A percentile compares a stretch with the other conserved stretches of the same genome.
Evolutionary conservation across 371 early-diverging fungal genomes (phyloP).

Genomic region (Haplosporangium sp.): DNA sequence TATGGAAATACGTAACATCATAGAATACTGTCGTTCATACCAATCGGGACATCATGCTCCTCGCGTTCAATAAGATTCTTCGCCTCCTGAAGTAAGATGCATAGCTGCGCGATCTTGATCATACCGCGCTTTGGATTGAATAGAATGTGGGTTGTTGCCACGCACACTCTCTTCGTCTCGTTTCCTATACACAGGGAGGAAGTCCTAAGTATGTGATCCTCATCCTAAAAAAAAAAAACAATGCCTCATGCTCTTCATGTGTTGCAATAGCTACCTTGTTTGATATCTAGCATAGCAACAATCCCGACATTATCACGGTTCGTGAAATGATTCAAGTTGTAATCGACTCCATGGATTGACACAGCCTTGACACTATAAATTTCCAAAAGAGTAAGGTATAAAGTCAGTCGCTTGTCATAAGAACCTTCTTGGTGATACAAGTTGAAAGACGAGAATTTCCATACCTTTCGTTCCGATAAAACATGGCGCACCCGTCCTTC

Average conservation of each 20-base stretch:
- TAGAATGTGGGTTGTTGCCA: conserved; percentile 46
- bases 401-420: too few species aligned
- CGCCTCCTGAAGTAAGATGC: conserved; percentile 23
- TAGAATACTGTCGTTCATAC: not conserved
- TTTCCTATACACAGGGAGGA: not conserved
- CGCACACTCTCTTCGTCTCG: conserved; percentile 18
- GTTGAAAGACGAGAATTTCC: not conserved
- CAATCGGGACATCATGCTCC: conserved; percentile 12
- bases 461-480: conserved; percentile 30
- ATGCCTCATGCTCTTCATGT: not conserved
- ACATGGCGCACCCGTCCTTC: conserved; percentile 44
- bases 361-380: conserved; percentile 21
- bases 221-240: not conserved
- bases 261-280: conserved; percentile 8
- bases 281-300: conserved; percentile 37
- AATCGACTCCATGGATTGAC: conserved; percentile 19
- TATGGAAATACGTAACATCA: not conserved
- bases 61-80: conserved; percentile 6
- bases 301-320: conserved; percentile 46
- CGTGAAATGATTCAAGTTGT: conserved; percentile 10
- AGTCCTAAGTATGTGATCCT: not conserved
- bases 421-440: too few species aligned
- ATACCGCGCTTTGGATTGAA: conserved; percentile 36
- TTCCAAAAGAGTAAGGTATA: not conserved
- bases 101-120: conserved; percentile 42